These are phyloP conservation scores for Scheffersomyces lignicola DNA, from an alignment of 1,139 yeast genomes.

Conservation along the genomic window DNA sequence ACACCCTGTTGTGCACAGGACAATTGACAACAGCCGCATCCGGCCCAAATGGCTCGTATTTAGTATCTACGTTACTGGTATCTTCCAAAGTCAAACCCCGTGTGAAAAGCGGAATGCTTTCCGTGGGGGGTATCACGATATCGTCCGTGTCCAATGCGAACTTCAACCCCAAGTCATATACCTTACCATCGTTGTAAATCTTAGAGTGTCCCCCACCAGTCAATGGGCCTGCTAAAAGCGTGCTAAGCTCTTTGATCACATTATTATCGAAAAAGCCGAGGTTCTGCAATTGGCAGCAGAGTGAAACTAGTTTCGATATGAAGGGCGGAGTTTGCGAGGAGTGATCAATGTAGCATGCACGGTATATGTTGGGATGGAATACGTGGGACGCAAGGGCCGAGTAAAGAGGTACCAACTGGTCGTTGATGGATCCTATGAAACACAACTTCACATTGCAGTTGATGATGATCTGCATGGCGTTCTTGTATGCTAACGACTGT, in stretches of 20 bases:
- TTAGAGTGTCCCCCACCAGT: constrained; percentile 96
- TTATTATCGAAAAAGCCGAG: constrained; percentile 73
- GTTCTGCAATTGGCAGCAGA: constrained; percentile 56
- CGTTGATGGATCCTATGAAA: constrained; percentile 85
- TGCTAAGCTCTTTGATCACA: constrained; percentile 77
- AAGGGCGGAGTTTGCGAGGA: constrained; percentile 49
- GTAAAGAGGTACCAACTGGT: constrained; percentile 88
- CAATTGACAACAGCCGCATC: constrained; percentile 18
- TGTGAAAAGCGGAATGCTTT: constrained; percentile 3
- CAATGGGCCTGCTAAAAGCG: constrained; percentile 81
- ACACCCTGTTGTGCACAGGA: constrained; percentile 49
- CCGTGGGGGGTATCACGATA: constrained; percentile 39
- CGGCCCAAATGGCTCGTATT: constrained; percentile 4
- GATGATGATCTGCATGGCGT: constrained; percentile 64
- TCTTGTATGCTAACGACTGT: constrained; percentile 71
- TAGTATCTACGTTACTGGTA: background rate
- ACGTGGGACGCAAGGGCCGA: constrained; percentile 83
- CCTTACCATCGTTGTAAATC: constrained; percentile 81
- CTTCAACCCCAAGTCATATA: constrained; percentile 76
- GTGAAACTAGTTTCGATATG: constrained; percentile 44
- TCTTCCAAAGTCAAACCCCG: background rate
- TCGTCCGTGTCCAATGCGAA: constrained; percentile 77
- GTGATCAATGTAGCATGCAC: constrained; percentile 88
- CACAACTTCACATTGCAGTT: constrained; percentile 73
- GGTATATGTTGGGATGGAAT: constrained; percentile 83